Base-by-base conservation (phyloP, 352 stramenopile genomes). In the Pythium chondricola region DNA sequence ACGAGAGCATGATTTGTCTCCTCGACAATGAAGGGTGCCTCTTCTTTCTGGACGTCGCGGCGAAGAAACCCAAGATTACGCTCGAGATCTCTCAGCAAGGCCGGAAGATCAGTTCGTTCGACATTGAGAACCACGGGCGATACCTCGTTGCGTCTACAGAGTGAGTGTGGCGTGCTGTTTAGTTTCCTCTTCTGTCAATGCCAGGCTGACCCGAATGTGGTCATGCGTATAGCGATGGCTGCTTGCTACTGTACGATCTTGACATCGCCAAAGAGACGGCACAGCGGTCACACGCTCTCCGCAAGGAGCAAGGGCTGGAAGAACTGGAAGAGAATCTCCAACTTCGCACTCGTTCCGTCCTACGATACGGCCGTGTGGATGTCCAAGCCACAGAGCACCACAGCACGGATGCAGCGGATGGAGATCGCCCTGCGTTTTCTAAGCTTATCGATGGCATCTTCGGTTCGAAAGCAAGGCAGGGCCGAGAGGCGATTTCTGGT, bases 381-480 rank as follows among this genome's bases (percentile, higher is more conserved):
- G 13, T 29, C 17, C 17, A 10, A 46, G 43, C 35, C 11, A 16
- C 11, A 17, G 43, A 2, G 24, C 26, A 14, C 25, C 41, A 17
- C 27, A 32, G 13, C 45, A 57, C 14, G 17, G 31, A n/a, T 21
- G 37, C 11, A 31, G 40, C 16, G 32, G 25, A 63, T 16, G 20
- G 16, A 36, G 56, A 64, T 25, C 67, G 56, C 1, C 76, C 76
- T 51, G 65, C 83, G 11, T 50, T 65, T 26, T 91, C 76, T 4
- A 87, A 87, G 36, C 49, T 88, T 0, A 88, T 91, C 52, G 66
- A 87, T 24, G 72, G 61, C 13, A 83, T 88, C 35, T 91, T 91
- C 49, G 74, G 79, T 25, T 69, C 65, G 18, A 52, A 67, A 47
- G 35, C 53, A 51, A 39, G 56, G 26, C 32, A 22, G n/a, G 39